Evolutionary conservation across 1,284 basidiomycete species (phyloP).

Genomic region (Microbotryomycetes sp.): DNA sequence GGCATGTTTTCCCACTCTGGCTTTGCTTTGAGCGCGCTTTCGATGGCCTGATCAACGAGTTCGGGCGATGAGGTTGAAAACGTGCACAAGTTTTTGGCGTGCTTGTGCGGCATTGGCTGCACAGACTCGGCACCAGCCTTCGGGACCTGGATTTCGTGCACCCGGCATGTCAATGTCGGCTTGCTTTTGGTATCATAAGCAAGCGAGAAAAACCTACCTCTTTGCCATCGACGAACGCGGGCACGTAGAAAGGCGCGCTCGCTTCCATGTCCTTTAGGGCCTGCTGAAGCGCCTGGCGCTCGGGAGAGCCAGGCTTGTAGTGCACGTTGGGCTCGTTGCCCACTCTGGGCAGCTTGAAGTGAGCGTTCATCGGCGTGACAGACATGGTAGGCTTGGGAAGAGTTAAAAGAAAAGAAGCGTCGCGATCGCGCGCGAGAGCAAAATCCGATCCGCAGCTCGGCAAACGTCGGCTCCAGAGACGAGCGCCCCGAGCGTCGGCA

Average conservation of each 20-base stretch:
- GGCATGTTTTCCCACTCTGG: slow-evolving; percentile 85
- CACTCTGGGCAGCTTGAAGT: slow-evolving; percentile 24
- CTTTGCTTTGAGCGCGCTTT: slow-evolving; percentile 80
- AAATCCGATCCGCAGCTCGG: neutral
- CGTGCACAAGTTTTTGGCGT: slow-evolving; percentile 67
- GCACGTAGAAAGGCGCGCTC: slow-evolving; percentile 80
- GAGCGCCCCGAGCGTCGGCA: no score
- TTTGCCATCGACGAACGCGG: slow-evolving; percentile 85
- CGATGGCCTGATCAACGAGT: slow-evolving; percentile 73
- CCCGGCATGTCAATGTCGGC: slow-evolving; percentile 47
- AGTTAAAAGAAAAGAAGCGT: neutral
- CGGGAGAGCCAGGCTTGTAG: slow-evolving; percentile 72
- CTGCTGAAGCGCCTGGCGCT: slow-evolving; percentile 66
- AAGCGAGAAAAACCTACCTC: slow-evolving; percentile 49
- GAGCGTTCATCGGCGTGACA: slow-evolving; percentile 21
- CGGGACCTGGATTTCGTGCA: slow-evolving; percentile 60
- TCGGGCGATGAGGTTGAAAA: slow-evolving; percentile 79
- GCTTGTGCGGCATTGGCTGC: slow-evolving; percentile 76
- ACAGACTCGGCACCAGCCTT: slow-evolving; percentile 46
- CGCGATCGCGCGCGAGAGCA: neutral
- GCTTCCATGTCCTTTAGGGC: slow-evolving; percentile 74
- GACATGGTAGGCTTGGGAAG: slow-evolving; percentile 1
- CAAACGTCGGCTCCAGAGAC: neutral
- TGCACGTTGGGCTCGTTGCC: slow-evolving; percentile 84
- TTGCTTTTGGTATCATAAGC: neutral